Percentiles rank a stretch among this genome's conserved stretches.
Evolutionary conservation across 441 rosid genomes (phyloP).

Genomic region (Cnidoscolus chayamansa): DNA sequence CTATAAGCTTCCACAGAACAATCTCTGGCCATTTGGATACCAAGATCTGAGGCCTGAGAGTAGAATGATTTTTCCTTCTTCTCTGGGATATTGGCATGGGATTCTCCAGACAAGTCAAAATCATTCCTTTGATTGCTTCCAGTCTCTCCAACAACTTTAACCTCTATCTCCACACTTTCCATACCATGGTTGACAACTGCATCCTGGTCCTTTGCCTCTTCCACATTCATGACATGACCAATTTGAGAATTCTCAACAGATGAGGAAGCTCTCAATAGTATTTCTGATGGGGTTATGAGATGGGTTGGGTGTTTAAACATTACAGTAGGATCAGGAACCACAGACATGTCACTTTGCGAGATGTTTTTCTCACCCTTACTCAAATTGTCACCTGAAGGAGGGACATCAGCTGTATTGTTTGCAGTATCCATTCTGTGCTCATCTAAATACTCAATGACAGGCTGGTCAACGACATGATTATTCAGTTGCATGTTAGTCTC

Average conservation of each 20-base stretch:
- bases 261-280: constrained; percentile 46
- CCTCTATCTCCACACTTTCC: constrained; percentile 45
- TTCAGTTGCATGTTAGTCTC: constrained; percentile 33
- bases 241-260: constrained; percentile 49
- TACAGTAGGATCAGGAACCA: constrained; percentile 39
- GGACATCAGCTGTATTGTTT: constrained; percentile 32
- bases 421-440: constrained; percentile 46
- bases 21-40: constrained; percentile 55
- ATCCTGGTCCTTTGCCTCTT: constrained; percentile 49
- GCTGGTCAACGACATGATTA: constrained; percentile 39
- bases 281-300: constrained; percentile 83
- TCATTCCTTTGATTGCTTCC: constrained; percentile 43
- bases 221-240: constrained; percentile 40
- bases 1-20: constrained; percentile 40
- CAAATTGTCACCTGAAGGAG: constrained; percentile 39
- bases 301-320: constrained; percentile 78
- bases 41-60: constrained; percentile 74
- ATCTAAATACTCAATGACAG: constrained; percentile 47
- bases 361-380: constrained; percentile 47
- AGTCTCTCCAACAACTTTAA: constrained; percentile 54
- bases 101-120: constrained; percentile 37
- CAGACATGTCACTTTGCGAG: constrained; percentile 43
- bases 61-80: constrained; percentile 53
- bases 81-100: constrained; percentile 37
- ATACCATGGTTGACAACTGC: constrained; percentile 42